Conservation (phyloP, 441 rosid species). For the Iberis amara region DNA sequence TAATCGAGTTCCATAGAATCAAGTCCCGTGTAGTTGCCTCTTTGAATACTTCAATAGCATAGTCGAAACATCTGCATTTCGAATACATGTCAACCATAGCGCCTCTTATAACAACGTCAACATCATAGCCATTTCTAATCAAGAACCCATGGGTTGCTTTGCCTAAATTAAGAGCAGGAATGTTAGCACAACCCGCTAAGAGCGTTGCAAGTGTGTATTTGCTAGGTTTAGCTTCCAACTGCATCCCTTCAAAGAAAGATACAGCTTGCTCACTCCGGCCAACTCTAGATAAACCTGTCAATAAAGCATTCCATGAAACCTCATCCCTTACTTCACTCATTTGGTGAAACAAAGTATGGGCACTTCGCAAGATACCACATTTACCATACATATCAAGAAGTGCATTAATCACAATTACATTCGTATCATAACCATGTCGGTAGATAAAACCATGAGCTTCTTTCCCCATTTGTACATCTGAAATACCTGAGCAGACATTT, state of each 20-base stretch:
- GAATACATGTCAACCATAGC: conserved; percentile 75
- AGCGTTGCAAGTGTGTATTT: conserved; percentile 58
- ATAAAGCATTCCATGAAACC: conserved; percentile 73
- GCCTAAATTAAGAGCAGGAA: conserved; percentile 45
- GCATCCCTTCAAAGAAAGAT: conserved; percentile 54
- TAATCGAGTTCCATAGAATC: conserved; percentile 65
- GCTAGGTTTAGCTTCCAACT: conserved; percentile 58
- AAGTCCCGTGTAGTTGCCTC: conserved; percentile 47
- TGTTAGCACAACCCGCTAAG: conserved; percentile 68
- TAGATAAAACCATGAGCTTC: conserved; percentile 68
- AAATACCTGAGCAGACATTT: conserved; percentile 56
- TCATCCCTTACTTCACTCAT: conserved; percentile 55
- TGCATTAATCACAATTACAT: conserved; percentile 54
- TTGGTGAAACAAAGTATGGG: conserved; percentile 53
- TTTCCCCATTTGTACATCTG: conserved; percentile 67
- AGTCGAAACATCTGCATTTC: conserved; percentile 47
- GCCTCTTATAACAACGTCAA: conserved; percentile 50
- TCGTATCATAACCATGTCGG: conserved; percentile 41
- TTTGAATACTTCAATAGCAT: conserved; percentile 51
- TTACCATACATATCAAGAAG: conserved; percentile 76
- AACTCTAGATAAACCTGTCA: conserved; percentile 54
- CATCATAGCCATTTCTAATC: conserved; percentile 52
- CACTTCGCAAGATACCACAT: conserved; percentile 54
- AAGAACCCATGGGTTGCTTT: conserved; percentile 73
- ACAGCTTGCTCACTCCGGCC: conserved; percentile 58